A percentile compares a stretch with the other conserved stretches of the same genome.
Evolutionary conservation across 306 rosid genomes (phyloP).

Genomic region (Pueraria montana): DNA sequence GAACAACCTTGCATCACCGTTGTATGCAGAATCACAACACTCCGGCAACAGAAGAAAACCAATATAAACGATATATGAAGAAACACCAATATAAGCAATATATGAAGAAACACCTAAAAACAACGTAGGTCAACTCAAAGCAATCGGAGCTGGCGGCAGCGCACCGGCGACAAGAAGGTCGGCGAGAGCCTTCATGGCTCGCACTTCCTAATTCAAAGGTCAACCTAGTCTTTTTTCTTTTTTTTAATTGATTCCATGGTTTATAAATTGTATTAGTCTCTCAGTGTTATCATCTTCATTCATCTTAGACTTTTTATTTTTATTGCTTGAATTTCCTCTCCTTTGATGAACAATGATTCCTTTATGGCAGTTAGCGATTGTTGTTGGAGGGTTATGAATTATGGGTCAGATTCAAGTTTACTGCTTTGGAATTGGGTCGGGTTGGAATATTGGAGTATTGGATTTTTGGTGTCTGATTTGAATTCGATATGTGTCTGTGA

Average conservation of each 20-base stretch:
- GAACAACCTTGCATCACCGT: too few relatives aligned
- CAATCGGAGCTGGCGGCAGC: too few relatives aligned
- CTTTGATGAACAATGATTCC: neutral
- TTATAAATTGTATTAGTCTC: neutral
- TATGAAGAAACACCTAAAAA: neutral
- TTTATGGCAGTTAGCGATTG: neutral
- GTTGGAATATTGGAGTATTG: conserved; percentile 46
- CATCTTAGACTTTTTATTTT: conserved; percentile 25
- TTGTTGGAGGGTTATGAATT: conserved; percentile 47
- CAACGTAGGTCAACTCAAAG: conserved; percentile 38
- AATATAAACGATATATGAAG: too few relatives aligned
- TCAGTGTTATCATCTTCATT: conserved; percentile 39
- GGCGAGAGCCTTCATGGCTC: conserved; percentile 75
- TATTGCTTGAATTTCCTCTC: conserved; percentile 25
- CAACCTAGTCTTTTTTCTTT: conserved; percentile 36
- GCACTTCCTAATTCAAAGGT: conserved; percentile 57
- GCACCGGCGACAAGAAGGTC: conserved; percentile 60
- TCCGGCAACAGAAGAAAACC: too few relatives aligned
- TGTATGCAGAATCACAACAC: too few relatives aligned
- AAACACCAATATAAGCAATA: conserved; percentile 35
- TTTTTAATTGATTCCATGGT: conserved; percentile 21
- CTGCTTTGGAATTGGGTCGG: conserved; percentile 46
- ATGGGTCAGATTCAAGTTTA: conserved; percentile 42
- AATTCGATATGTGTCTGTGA: conserved; percentile 44
- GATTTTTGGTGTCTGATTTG: conserved; percentile 39